Evolutionary conservation across 2,329 filamentous ascomycete genomes (phyloP).

Genomic region (Fusarium praegraminearum): DNA sequence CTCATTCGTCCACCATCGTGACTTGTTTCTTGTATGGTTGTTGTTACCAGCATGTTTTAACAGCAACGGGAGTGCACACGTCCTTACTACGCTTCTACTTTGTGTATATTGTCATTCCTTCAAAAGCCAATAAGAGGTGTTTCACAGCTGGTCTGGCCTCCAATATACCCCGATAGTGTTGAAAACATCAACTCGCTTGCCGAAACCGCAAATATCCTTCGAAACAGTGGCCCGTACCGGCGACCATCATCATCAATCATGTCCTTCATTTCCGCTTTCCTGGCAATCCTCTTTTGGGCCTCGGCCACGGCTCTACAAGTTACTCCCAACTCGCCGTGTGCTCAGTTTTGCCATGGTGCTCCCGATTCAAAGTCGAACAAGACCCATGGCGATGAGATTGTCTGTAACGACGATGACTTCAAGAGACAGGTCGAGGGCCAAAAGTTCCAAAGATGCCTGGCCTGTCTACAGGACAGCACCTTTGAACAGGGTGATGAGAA

Average conservation of each 20-base stretch:
- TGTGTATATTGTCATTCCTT: constrained; percentile 8
- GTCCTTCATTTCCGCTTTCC: constrained; percentile 10
- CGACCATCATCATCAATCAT: constrained; percentile 5
- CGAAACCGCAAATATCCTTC: constrained; percentile 12
- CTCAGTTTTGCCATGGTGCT: constrained; percentile 61
- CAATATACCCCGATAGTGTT: constrained; percentile 7
- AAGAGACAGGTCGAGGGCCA: constrained; percentile 54
- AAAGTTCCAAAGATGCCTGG: constrained; percentile 64
- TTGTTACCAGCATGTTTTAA: constrained; percentile 19
- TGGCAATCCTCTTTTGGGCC: constrained; percentile 17
- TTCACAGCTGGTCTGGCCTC: constrained; percentile 41
- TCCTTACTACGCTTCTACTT: neutral
- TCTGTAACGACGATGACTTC: constrained; percentile 61
- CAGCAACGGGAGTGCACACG: constrained; percentile 26
- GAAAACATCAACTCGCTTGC: neutral
- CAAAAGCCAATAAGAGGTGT: constrained; percentile 16
- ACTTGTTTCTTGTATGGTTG: neutral
- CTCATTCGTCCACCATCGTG: neutral
- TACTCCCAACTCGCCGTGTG: constrained; percentile 66
- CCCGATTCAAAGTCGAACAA: constrained; percentile 61
- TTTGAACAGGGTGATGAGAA: constrained; percentile 61
- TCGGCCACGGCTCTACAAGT: constrained; percentile 60
- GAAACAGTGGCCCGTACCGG: constrained; percentile 12
- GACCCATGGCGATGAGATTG: constrained; percentile 60
- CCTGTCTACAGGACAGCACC: constrained; percentile 65